Conservation (phyloP, 768 basidiomycete genomes). For the Cystofilobasidium bisporidii region DNA sequence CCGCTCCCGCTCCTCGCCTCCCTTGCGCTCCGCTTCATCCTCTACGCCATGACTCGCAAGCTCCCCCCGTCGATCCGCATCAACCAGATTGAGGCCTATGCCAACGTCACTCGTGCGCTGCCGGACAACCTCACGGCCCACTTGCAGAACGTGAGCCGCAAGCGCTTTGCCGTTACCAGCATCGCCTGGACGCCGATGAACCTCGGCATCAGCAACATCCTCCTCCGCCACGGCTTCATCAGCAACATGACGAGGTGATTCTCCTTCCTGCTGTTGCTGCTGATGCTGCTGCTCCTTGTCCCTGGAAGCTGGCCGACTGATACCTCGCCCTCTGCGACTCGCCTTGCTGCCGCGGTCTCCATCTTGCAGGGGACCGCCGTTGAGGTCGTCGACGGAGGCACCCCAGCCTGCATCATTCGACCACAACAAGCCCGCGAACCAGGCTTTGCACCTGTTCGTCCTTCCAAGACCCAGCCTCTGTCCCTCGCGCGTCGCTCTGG, state of each 20-base stretch:
- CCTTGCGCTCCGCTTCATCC: too few relatives aligned
- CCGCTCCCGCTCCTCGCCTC: too few relatives aligned
- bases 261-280: background rate
- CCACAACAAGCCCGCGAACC: background rate
- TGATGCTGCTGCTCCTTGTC: too few relatives aligned
- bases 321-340: background rate
- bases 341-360: too few relatives aligned
- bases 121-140: conserved; percentile 80
- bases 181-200: conserved; percentile 80
- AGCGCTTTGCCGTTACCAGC: conserved; percentile 65
- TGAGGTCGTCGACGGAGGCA: background rate
- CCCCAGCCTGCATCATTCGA: conserved; percentile 7
- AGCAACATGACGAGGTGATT: conserved; percentile 53
- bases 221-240: conserved; percentile 83
- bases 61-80: background rate
- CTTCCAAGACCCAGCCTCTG: background rate
- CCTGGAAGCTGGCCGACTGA: background rate
- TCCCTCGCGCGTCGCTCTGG: background rate
- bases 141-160: conserved; percentile 82
- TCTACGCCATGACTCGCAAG: too few relatives aligned
- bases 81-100: background rate
- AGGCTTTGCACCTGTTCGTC: conserved; percentile 23
- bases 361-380: conserved; percentile 18
- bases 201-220: conserved; percentile 81
- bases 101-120: conserved; percentile 11